Base-by-base conservation (phyloP, 2,329 filamentous ascomycete species). In the Colletotrichum zoysiae region DNA sequence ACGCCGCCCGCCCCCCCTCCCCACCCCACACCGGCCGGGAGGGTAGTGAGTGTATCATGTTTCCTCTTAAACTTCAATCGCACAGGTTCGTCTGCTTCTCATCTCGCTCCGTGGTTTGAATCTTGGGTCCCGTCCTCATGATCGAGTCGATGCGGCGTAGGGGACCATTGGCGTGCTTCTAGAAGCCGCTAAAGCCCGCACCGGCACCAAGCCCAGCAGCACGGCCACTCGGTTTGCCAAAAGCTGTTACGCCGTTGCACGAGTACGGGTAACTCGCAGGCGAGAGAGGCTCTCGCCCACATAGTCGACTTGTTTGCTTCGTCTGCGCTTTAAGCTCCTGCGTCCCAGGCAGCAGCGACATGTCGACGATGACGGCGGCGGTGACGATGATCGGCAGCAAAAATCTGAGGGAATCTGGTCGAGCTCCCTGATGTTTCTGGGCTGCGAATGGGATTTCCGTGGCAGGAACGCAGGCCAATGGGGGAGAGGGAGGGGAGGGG, bases 61-160 rank as follows among this genome's bases (percentile, higher is more conserved):
- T 60, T 11, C 57, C 23, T 40, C 56, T 57, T 67, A 50, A 48
- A 50, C 63, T 67, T 58, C 51, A 1, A 26, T 61, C 35, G 63
- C 68, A 63, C 65, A 63, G 44, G 69, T 71, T 71, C 65, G 40
- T 71, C 65, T 71, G 65, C 65, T 68, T 63, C 44, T 46, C 44
- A 62, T 58, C 68, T 57, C 51, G 44, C 44, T 48, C 60, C 35
- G 33, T 62, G 20, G 50, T 38, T 23, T 26, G n/a, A 35, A 63
- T 63, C 51, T 59, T 40, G 56, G 55, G 51, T 65, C 11, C 26
- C 42, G 18, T 30, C 42, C 46, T 63, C 48, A 18, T 26, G 33
- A 38, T 61, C 58, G 44, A 61, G 23, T 44, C 42, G 44, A 61
- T n/a, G 30, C 44, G 58, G 44, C 23, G 5, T 20, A 26, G 26